These are phyloP conservation scores for Erigeron philadelphicus DNA, from an alignment of 140 eudicot species.

Conservation along the genomic window DNA sequence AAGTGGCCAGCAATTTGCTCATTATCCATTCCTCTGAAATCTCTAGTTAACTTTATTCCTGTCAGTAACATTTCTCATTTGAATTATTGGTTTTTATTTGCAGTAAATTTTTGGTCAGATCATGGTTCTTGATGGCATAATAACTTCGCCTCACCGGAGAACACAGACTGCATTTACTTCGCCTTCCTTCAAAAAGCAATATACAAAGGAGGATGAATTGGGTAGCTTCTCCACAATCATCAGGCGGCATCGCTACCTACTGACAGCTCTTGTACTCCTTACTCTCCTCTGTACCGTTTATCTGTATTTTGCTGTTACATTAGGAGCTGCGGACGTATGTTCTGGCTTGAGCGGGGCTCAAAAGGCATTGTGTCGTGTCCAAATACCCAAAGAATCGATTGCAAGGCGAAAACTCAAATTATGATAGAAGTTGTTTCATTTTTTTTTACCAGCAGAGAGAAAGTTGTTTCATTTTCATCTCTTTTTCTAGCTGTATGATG, in stretches of 20 bases:
- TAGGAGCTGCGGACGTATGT: conserved; percentile 53
- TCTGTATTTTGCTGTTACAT: conserved; percentile 84
- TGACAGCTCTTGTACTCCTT: conserved; percentile 72
- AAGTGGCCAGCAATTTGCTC: too few relatives aligned
- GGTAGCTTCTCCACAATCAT: conserved; percentile 63
- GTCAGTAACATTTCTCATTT: not conserved
- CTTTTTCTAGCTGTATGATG: conserved; percentile 5
- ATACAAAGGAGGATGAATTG: conserved; percentile 48
- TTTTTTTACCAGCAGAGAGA: not conserved
- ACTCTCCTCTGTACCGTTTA: conserved; percentile 66
- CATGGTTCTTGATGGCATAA: conserved; percentile 56
- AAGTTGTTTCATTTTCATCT: not conserved
- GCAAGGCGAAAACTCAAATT: conserved; percentile 56
- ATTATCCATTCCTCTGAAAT: too few relatives aligned
- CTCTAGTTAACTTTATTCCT: too few relatives aligned
- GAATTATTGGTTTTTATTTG: not conserved
- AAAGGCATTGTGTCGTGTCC: conserved; percentile 53
- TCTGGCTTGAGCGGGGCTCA: conserved; percentile 49
- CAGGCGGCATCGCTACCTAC: conserved; percentile 74
- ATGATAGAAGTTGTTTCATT: not conserved
- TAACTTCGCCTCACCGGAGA: conserved; percentile 77
- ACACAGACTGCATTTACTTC: conserved; percentile 51
- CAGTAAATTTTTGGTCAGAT: not conserved
- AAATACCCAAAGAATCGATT: conserved; percentile 46
- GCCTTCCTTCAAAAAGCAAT: conserved; percentile 45